phyloP scores from a whole-genome alignment of 192 early-diverging fungal genomes.

The Umbelopsis vinacea region DNA sequence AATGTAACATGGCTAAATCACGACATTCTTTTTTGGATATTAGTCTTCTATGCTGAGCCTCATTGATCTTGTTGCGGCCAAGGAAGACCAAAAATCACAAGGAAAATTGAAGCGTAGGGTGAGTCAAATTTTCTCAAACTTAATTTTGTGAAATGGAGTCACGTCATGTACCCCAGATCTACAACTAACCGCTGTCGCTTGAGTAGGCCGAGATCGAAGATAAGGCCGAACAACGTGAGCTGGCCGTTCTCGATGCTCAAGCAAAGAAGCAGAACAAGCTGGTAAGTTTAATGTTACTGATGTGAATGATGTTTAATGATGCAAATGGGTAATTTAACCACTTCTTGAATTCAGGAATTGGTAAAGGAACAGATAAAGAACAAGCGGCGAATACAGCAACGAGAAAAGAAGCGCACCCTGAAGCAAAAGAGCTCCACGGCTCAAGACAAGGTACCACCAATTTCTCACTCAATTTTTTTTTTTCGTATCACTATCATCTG shows the following conservation, averaged over 20 bases:
- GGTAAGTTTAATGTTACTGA: not conserved
- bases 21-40: not conserved
- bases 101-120: constrained; percentile 17
- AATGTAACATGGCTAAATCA: not conserved
- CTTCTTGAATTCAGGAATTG: not conserved
- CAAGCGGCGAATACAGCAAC: not conserved
- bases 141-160: not conserved
- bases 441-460: not conserved
- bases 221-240: constrained; percentile 16
- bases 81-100: not conserved
- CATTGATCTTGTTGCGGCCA: constrained; percentile 6
- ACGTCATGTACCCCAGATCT: no score
- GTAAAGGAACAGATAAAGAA: not conserved
- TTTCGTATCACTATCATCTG: not conserved
- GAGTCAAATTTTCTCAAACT: not conserved
- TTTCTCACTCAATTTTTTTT: not conserved
- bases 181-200: not conserved
- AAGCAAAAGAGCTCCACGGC: not conserved
- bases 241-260: not conserved
- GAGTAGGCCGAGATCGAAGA: constrained; percentile 11
- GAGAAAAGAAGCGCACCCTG: constrained; percentile 1
- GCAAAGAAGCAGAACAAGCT: not conserved
- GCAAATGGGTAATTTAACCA: not conserved
- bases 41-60: constrained; percentile 13
- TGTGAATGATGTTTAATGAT: not conserved